phyloP scores from a whole-genome alignment of 805 yeast species.

The Kuraishia capsulata region DNA sequence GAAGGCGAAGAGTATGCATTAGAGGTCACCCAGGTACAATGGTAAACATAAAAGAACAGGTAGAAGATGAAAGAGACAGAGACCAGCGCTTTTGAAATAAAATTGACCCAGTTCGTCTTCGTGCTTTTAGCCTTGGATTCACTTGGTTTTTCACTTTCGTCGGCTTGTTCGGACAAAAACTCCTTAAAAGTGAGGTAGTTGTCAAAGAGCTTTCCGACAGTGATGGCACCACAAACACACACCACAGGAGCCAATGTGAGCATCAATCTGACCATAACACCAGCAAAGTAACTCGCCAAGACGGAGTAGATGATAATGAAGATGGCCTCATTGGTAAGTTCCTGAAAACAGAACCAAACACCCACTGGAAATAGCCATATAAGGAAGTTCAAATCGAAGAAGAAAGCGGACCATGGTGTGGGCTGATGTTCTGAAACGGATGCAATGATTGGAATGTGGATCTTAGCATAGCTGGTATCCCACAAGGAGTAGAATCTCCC shows the following conservation, averaged over 20 bases:
- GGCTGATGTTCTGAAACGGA: conserved; percentile 99
- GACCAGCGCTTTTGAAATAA: conserved; percentile 54
- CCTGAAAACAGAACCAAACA: conserved; percentile 82
- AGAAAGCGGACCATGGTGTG: conserved; percentile 99
- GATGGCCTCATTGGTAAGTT: conserved; percentile 83
- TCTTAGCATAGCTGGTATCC: conserved; percentile 97
- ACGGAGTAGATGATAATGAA: conserved; percentile 88
- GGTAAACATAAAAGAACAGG: conserved; percentile 74
- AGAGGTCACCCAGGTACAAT: conserved; percentile 96
- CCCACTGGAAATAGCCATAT: conserved; percentile 99
- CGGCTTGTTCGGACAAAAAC: not conserved
- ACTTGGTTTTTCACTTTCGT: not conserved
- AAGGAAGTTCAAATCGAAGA: conserved; percentile 85
- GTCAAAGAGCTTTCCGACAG: conserved; percentile 77
- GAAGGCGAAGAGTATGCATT: conserved; percentile 97
- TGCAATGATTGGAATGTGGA: conserved; percentile 97
- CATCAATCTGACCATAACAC: conserved; percentile 98
- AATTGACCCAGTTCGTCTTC: conserved; percentile 18
- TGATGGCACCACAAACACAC: conserved; percentile 88
- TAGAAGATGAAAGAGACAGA: conserved; percentile 62
- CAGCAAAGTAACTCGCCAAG: conserved; percentile 95
- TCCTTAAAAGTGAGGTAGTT: conserved; percentile 58
- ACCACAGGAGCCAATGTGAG: conserved; percentile 92
- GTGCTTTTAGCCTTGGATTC: conserved; percentile 2
- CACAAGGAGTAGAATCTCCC: conserved; percentile 97